Evolutionary conservation across 1,139 yeast species (phyloP).

Genomic region (Sugiyamaella xylanicola): DNA sequence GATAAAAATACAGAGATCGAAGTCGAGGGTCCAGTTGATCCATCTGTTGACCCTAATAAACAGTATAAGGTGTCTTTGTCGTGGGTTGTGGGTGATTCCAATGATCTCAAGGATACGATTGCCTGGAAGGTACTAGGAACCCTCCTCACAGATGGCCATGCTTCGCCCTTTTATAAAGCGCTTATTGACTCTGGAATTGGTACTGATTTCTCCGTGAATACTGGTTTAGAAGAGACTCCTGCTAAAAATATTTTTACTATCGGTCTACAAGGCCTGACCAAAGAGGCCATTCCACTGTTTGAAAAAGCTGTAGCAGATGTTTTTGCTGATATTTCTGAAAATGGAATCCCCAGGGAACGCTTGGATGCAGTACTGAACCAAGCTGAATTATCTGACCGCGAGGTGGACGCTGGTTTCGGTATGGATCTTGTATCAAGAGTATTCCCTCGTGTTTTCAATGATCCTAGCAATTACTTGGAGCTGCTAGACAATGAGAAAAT

Average conservation of each 20-base stretch:
- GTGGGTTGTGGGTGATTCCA: constrained; percentile 81
- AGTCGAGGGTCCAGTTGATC: constrained; percentile 77
- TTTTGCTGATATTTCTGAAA: constrained; percentile 39
- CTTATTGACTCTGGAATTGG: constrained; percentile 84
- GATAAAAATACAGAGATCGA: constrained; percentile 42
- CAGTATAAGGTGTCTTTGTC: constrained; percentile 83
- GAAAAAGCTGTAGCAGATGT: constrained; percentile 50
- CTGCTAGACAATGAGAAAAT: constrained; percentile 65
- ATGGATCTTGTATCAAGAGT: constrained; percentile 71
- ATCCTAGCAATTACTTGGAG: constrained; percentile 70
- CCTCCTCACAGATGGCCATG: constrained; percentile 85
- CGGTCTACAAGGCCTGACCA: constrained; percentile 77
- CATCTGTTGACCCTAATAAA: constrained; percentile 69
- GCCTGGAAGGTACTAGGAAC: constrained; percentile 72
- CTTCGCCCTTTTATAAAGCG: constrained; percentile 83
- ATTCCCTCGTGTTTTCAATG: constrained; percentile 83
- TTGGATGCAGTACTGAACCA: constrained; percentile 87
- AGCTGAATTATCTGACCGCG: constrained; percentile 77
- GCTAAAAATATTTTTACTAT: constrained; percentile 77
- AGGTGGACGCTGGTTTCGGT: constrained; percentile 91
- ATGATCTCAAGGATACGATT: constrained; percentile 68
- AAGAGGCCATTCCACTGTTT: constrained; percentile 50
- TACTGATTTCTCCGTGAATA: constrained; percentile 81
- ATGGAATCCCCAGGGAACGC: constrained; percentile 59
- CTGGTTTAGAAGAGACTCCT: constrained; percentile 86